phyloP scores from a whole-genome alignment of 2,329 filamentous ascomycete genomes.

The Metarhizium album region DNA sequence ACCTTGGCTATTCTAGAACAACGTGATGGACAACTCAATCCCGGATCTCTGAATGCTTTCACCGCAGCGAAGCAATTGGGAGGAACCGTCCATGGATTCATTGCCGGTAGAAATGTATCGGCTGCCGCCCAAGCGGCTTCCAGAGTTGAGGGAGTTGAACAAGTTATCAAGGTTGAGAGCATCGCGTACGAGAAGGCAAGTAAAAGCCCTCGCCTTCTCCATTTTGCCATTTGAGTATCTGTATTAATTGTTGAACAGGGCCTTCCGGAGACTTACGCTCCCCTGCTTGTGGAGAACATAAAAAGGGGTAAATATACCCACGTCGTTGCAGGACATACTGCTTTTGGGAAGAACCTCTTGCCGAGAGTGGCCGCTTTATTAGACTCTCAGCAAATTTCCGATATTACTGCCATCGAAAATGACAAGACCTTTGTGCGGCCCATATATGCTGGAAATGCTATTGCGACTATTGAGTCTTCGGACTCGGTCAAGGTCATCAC shows the following conservation, averaged over 20 bases:
- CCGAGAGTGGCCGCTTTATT: conserved; percentile 85
- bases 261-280: conserved; percentile 88
- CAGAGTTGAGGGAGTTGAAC: conserved; percentile 83
- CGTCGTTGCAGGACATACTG: conserved; percentile 79
- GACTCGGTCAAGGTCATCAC: conserved; percentile 84
- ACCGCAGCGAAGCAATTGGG: conserved; percentile 81
- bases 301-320: conserved; percentile 93
- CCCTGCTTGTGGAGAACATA: conserved; percentile 88
- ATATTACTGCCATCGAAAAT: conserved; percentile 75
- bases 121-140: conserved; percentile 70
- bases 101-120: conserved; percentile 73
- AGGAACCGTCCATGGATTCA: conserved; percentile 73
- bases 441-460: conserved; percentile 96
- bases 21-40: conserved; percentile 75
- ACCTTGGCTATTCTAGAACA: conserved; percentile 90
- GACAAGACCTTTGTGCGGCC: conserved; percentile 94
- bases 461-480: conserved; percentile 85
- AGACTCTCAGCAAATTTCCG: conserved; percentile 87
- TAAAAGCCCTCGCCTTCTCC: neutral
- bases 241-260: conserved; percentile 40
- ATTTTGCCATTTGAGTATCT: neutral
- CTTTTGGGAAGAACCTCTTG: conserved; percentile 92
- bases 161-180: conserved; percentile 83
- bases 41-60: conserved; percentile 72
- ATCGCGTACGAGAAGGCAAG: conserved; percentile 79